Conservation (phyloP, 305 asterid genomes). For the Fraxinus latifolia region DNA sequence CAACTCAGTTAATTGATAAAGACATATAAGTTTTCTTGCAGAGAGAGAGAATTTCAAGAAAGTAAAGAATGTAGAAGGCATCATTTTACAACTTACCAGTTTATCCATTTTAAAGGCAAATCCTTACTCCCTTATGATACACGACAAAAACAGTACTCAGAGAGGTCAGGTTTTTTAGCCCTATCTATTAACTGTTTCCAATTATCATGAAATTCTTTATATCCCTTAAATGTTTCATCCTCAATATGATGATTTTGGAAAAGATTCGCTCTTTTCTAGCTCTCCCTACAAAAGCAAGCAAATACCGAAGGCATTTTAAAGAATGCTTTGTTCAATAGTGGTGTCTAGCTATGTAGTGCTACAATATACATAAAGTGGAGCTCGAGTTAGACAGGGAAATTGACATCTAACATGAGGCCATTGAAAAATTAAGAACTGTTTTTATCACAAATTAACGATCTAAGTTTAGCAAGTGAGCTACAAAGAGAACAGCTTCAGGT, state of each 20-base stretch:
- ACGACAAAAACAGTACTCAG: background rate
- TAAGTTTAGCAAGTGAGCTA: background rate
- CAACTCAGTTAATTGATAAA: slow-evolving; percentile 20
- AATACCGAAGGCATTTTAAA: background rate
- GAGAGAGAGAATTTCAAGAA: background rate
- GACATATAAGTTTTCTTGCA: background rate
- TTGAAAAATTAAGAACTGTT: background rate
- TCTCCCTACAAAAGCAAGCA: background rate
- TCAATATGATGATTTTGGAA: background rate
- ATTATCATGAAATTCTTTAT: background rate
- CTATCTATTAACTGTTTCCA: background rate
- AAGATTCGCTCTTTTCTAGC: background rate
- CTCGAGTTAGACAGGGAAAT: background rate
- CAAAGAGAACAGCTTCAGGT: background rate
- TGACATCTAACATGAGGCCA: background rate
- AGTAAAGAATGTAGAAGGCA: background rate
- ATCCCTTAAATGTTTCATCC: background rate
- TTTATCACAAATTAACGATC: background rate
- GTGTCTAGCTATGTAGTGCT: background rate
- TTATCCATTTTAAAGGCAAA: background rate
- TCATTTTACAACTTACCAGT: background rate
- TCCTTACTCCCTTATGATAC: background rate
- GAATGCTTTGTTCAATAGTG: background rate
- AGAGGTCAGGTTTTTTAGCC: background rate
- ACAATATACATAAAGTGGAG: background rate